phyloP scores from a whole-genome alignment of 495 filamentous ascomycete species.

The Acidomyces sp. region DNA sequence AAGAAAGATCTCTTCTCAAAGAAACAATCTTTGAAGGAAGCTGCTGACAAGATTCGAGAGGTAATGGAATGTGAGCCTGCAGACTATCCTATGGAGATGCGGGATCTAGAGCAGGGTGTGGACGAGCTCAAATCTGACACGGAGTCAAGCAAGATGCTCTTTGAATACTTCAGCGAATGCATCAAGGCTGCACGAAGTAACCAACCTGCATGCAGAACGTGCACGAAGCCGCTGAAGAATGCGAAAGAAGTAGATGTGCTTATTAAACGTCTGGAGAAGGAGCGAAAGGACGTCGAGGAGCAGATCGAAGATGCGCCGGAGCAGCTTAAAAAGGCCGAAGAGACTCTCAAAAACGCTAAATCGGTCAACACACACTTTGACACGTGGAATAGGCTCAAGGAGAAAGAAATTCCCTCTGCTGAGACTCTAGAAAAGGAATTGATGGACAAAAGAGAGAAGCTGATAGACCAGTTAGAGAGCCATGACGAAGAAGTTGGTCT shows the following conservation, averaged over 20 bases:
- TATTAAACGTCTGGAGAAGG: slow-evolving; percentile 32
- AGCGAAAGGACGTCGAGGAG: slow-evolving; percentile 43
- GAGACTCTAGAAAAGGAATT: slow-evolving; percentile 46
- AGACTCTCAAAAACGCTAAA: slow-evolving; percentile 43
- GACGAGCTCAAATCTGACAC: slow-evolving; percentile 49
- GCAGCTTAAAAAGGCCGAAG: slow-evolving; percentile 40
- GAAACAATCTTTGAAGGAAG: slow-evolving; percentile 47
- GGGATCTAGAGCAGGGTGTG: slow-evolving; percentile 46
- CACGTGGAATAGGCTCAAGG: slow-evolving; percentile 51
- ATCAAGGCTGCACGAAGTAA: slow-evolving; percentile 40
- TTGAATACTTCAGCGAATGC: slow-evolving; percentile 50
- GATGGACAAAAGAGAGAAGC: slow-evolving; percentile 40
- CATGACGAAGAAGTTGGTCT: slow-evolving; percentile 58
- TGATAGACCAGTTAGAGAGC: slow-evolving; percentile 56
- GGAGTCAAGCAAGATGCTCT: slow-evolving; percentile 46
- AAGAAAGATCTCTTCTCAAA: slow-evolving; percentile 50
- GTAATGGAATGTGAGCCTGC: slow-evolving; percentile 41
- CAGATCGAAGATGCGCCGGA: slow-evolving; percentile 28
- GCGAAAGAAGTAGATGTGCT: slow-evolving; percentile 36
- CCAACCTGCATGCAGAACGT: slow-evolving; percentile 57
- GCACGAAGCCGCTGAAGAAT: slow-evolving; percentile 48
- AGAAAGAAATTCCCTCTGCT: slow-evolving; percentile 57
- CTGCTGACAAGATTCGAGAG: slow-evolving; percentile 40
- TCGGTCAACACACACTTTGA: slow-evolving; percentile 56
- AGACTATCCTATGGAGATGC: slow-evolving; percentile 39